Evolutionary conservation across 441 rosid species (phyloP).

Genomic region (Erysimum pusillum): DNA sequence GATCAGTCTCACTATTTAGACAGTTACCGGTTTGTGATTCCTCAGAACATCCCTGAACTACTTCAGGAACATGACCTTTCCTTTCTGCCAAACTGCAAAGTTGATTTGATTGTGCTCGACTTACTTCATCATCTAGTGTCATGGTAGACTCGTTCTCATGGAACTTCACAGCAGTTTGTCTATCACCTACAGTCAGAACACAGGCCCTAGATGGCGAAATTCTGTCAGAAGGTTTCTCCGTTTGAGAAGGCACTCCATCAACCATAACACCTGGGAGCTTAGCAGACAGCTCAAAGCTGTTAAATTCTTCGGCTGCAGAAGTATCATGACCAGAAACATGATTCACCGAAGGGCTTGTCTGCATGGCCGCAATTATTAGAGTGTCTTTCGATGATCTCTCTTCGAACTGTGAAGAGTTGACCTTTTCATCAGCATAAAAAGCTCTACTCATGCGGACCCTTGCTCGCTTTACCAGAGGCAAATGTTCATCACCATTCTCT

Average conservation of each 20-base stretch:
- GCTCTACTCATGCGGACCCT: slow-evolving; percentile 92
- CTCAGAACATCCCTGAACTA: slow-evolving; percentile 41
- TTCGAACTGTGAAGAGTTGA: slow-evolving; percentile 53
- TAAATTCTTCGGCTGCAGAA: slow-evolving; percentile 38
- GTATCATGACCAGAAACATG: slow-evolving; percentile 38
- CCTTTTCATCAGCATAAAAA: slow-evolving; percentile 53
- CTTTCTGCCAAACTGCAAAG: slow-evolving; percentile 60
- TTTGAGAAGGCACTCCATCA: slow-evolving; percentile 43
- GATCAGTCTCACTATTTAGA: slow-evolving; percentile 42
- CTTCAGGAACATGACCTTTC: slow-evolving; percentile 74
- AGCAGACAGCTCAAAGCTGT: slow-evolving; percentile 35
- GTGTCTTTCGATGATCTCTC: slow-evolving; percentile 54
- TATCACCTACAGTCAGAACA: slow-evolving; percentile 51
- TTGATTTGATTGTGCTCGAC: slow-evolving; percentile 52
- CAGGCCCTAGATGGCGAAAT: slow-evolving; percentile 49
- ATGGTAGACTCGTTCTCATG: slow-evolving; percentile 55
- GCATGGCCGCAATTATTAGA: slow-evolving; percentile 43
- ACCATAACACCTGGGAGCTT: slow-evolving; percentile 47
- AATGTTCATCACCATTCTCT: slow-evolving; percentile 94
- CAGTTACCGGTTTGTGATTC: slow-evolving; percentile 47
- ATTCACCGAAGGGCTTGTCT: slow-evolving; percentile 46
- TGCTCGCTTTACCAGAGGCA: slow-evolving; percentile 95
- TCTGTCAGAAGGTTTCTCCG: slow-evolving; percentile 52
- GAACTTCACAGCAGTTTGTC: slow-evolving; percentile 49
- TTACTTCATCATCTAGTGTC: slow-evolving; percentile 72